Evolutionary conservation across 129 eudicot species (phyloP), one percentile per base, ranked within the genome.

Genomic region (Smallanthus sonchifolius): DNA sequence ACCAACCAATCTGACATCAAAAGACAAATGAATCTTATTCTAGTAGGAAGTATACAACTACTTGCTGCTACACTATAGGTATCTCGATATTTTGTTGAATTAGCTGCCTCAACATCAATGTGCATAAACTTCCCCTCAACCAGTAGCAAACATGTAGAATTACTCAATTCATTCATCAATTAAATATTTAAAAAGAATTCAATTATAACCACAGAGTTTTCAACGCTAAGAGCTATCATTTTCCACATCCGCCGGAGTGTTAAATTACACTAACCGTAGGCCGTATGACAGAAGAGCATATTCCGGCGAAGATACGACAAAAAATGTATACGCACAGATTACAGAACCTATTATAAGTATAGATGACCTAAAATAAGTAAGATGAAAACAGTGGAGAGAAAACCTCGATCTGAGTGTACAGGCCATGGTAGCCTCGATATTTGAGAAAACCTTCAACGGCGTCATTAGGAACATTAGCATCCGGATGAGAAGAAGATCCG

Each of bases 331-430:
- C 57, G 7, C 35, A 77, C 49, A 44, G 60, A 56, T 56, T 10
- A 34, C 75, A 69, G 10, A 69, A 57, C 8, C 40, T 20, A 55
- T 6, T 56, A 75, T 16, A 36, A 35, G 38, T 17, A 69, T 7
- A 19, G 3, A 19, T 4, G 35, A 44, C 52, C 35, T 35, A 60
- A 69, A 34, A 34, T 11, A 43, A 59, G 62, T 73, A 55, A 43
- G 63, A 11, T 35, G 6, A 32, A 54, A 49, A 36, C 7, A 68
- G 20, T 37, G 65, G 17, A 17, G 71, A 20, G 17, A 42, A 54
- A 63, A 92, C 98, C 98, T 94, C 97, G 98, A 94, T 94, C 93
- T 88, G 96, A 78, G 97, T 88, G 83, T 66, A 94, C 36, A 94
- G 96, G 60, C 92, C 96, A 28, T 83, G 80, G 88, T 81, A 90